phyloP scores from a whole-genome alignment of 1,139 yeast species.

The Pichia sp. region DNA sequence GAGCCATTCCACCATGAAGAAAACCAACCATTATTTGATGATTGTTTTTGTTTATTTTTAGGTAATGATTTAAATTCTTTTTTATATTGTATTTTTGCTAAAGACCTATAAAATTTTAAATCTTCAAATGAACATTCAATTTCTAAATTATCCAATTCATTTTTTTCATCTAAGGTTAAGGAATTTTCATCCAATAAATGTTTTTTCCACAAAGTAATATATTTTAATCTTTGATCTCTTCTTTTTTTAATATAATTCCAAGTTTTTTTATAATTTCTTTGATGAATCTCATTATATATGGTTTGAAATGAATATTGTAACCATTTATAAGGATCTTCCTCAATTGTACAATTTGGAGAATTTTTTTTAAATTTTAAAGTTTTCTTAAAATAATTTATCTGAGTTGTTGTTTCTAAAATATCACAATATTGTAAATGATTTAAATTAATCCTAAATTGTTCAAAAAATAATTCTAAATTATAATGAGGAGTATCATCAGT shows the following conservation, averaged over 20 bases:
- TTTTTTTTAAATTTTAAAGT: slow-evolving; percentile 68
- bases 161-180: slow-evolving; percentile 33
- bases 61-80: slow-evolving; percentile 39
- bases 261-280: slow-evolving; percentile 72
- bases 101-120: slow-evolving; percentile 73
- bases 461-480: slow-evolving; percentile 69
- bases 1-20: slow-evolving; percentile 52
- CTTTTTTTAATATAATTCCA: slow-evolving; percentile 77
- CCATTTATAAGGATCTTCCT: slow-evolving; percentile 77
- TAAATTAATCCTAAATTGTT: slow-evolving; percentile 78
- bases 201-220: slow-evolving; percentile 64
- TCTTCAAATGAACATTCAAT: slow-evolving; percentile 64
- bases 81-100: slow-evolving; percentile 62
- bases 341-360: slow-evolving; percentile 56
- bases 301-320: slow-evolving; percentile 70
- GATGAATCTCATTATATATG: slow-evolving; percentile 73
- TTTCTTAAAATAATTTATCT: slow-evolving; percentile 69
- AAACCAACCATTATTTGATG: slow-evolving; percentile 42
- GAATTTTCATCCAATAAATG: slow-evolving; percentile 27
- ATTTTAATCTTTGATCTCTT: slow-evolving; percentile 63
- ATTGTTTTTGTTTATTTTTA: slow-evolving; percentile 1
- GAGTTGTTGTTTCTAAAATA: slow-evolving; percentile 73
- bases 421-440: slow-evolving; percentile 84
- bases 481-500: slow-evolving; percentile 67
- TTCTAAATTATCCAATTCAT: slow-evolving; percentile 49